Evolutionary conservation across 2,329 filamentous ascomycete species (phyloP).

Genomic region (Cladosporium halotolerans): DNA sequence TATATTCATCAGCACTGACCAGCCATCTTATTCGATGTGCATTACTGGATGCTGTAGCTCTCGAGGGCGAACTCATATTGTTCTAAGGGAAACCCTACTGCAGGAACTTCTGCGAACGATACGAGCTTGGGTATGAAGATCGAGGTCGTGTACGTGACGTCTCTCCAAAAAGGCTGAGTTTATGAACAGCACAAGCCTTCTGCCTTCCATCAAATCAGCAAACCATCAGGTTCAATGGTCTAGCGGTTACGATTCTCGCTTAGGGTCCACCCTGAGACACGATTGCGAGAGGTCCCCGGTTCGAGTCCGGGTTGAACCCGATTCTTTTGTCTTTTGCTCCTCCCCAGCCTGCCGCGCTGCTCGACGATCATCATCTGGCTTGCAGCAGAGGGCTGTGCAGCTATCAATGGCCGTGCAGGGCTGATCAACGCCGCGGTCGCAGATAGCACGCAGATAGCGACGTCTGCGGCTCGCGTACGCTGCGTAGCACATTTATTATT

Average conservation of each 20-base stretch:
- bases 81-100: no score
- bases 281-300: conserved; percentile 11
- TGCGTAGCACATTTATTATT: neutral
- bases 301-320: conserved; percentile 4
- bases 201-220: no score
- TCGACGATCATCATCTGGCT: neutral
- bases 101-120: no score
- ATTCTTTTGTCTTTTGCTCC: neutral
- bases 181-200: no score
- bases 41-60: no score
- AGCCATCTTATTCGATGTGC: no score
- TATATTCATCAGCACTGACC: no score
- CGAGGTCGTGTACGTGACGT: no score
- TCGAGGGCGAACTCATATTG: no score
- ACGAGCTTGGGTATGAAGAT: no score
- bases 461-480: neutral
- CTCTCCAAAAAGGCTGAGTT: no score
- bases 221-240: neutral
- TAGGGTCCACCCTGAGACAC: conserved; percentile 1
- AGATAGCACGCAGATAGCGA: neutral
- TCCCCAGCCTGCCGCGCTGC: neutral
- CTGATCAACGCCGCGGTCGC: neutral
- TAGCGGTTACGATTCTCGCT: conserved; percentile 12
- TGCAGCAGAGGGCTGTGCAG: neutral
- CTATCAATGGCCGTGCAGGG: neutral